Conservation (phyloP, 2,329 filamentous ascomycete genomes). For the Colletotrichum falcatum region DNA sequence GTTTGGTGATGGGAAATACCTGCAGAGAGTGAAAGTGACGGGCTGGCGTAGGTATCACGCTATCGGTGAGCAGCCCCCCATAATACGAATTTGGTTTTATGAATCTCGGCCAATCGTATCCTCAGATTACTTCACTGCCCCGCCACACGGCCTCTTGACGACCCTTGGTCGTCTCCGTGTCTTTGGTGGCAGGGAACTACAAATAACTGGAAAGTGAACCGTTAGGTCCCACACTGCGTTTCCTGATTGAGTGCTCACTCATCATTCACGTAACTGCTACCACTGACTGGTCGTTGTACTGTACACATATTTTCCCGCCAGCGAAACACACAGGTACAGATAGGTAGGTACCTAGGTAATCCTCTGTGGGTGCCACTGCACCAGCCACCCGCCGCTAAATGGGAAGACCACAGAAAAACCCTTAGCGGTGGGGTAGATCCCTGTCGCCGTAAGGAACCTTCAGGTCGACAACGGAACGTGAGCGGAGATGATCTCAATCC, state of each 20-base stretch:
- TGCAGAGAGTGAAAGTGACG: slow-evolving; percentile 12
- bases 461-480: slow-evolving; percentile 22
- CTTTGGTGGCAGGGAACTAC: slow-evolving; percentile 10
- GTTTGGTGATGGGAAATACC: slow-evolving; percentile 7
- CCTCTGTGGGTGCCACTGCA: slow-evolving; percentile 8
- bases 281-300: neutral
- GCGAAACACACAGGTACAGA: too few relatives aligned
- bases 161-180: slow-evolving; percentile 30
- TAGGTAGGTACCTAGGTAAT: neutral
- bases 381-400: neutral
- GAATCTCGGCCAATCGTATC: slow-evolving; percentile 24
- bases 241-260: slow-evolving; percentile 9
- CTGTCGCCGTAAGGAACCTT: slow-evolving; percentile 29
- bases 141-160: slow-evolving; percentile 36
- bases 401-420: slow-evolving; percentile 13
- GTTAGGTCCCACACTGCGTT: slow-evolving; percentile 8
- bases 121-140: slow-evolving; percentile 23
- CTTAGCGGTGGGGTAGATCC: slow-evolving; percentile 33
- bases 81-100: slow-evolving; percentile 14
- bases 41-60: slow-evolving; percentile 33
- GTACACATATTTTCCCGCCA: too few relatives aligned
- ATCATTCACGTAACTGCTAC: slow-evolving; percentile 21
- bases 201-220: slow-evolving; percentile 1
- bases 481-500: slow-evolving; percentile 40
- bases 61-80: slow-evolving; percentile 29